A percentile compares a stretch with the other conserved stretches of the same genome.
phyloP scores from a whole-genome alignment of 1,284 basidiomycete genomes.

The Termitomyces sp. region DNA sequence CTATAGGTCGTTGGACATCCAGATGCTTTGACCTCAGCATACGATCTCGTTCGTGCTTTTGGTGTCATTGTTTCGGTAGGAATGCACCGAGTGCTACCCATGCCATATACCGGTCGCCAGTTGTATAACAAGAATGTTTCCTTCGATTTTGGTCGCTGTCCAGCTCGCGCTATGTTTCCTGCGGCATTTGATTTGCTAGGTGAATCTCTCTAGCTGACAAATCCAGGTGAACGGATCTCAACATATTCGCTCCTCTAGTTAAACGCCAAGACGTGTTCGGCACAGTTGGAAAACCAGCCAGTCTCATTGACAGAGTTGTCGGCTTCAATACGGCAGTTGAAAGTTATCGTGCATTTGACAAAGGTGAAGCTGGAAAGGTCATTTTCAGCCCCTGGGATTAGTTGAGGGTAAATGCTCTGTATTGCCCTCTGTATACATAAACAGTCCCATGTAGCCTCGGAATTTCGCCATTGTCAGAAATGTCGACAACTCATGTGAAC shows the following conservation, averaged over 20 bases:
- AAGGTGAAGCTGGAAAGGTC: slow-evolving; percentile 66
- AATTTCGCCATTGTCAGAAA: not conserved
- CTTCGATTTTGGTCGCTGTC: slow-evolving; percentile 83
- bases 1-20: slow-evolving; percentile 75
- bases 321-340: slow-evolving; percentile 50
- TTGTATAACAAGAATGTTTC: slow-evolving; percentile 82
- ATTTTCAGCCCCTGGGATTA: slow-evolving; percentile 65
- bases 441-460: no score
- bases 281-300: slow-evolving; percentile 48
- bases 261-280: slow-evolving; percentile 69
- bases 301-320: slow-evolving; percentile 62
- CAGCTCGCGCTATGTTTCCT: slow-evolving; percentile 76
- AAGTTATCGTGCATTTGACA: slow-evolving; percentile 62
- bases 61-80: slow-evolving; percentile 80
- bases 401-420: not conserved
- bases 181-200: slow-evolving; percentile 66
- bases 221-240: not conserved
- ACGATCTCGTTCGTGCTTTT: slow-evolving; percentile 75
- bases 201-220: slow-evolving; percentile 15
- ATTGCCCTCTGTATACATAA: not conserved
- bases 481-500: not conserved
- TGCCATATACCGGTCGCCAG: slow-evolving; percentile 59
- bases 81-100: slow-evolving; percentile 51
- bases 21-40: slow-evolving; percentile 66
- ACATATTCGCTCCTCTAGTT: slow-evolving; percentile 23